Evolutionary conservation across 495 filamentous ascomycete genomes (phyloP), one percentile per base, ranked within the genome.

Genomic region (Penicillium fimorum): DNA sequence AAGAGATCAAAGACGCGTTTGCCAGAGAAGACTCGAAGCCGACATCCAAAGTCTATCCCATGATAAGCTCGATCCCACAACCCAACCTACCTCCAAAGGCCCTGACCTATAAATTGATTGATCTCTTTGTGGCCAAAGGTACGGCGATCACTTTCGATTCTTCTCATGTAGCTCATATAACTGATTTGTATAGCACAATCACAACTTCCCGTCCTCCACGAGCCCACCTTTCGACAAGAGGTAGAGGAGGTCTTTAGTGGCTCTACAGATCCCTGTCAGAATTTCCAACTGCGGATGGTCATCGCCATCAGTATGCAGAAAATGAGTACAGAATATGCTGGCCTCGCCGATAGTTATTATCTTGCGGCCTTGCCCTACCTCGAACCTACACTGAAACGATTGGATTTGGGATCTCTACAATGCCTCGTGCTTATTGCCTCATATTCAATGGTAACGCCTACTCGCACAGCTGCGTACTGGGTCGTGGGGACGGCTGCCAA

Each of bases 281-380:
- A 93, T 53, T 97, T 96, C 61, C 82, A 90, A 42, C 67, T 93
- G 37, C 86, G 89, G 53, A 89, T 96, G 83, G 90, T 95, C 27
- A 82, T 96, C 64, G 93, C 93, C 3, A 94, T 96, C 59, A 90
- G 88, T 69, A 84, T 96, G 76, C 92, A 96, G 66, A 95, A 91
- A 67, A 76, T 96, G 60, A 89, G 90, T 65, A 76, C 83, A 2
- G 82, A 83, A 45, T 96, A 89, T 68, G 89, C 90, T 35, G 89
- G 89, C 43, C 78, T 96, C 35, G 92, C 92, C 32, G 92, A 97
- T 69, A 89, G 88, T 62, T 96, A 92, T 72, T 97, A 96, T 64
- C 81, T 95, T 5, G 87, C 90, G 13, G 92, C 93, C 11, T 81
- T 96, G 66, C 84, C 84, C 30, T 87, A 84, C 59, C 81, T 96